phyloP scores from a whole-genome alignment of 176 grass and related monocot species.

The Aegilops sharonensis region DNA sequence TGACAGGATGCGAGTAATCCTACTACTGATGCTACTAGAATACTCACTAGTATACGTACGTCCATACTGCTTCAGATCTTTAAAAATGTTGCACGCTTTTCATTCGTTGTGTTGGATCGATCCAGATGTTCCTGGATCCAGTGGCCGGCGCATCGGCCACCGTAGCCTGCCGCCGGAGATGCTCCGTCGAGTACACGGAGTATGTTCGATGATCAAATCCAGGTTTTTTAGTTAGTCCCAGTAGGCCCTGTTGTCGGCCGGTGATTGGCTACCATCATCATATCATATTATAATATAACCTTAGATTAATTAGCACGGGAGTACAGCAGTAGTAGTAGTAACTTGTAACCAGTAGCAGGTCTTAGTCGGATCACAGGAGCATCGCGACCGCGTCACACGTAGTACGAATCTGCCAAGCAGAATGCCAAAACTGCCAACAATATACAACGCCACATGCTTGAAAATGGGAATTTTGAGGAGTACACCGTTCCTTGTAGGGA shows the following conservation, averaged over 20 bases:
- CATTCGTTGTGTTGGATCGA: background rate
- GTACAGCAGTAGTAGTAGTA: background rate
- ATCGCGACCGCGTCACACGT: background rate
- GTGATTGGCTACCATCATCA: background rate
- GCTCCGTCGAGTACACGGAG: background rate
- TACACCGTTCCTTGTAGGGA: background rate
- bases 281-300: background rate
- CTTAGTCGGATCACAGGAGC: background rate
- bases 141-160: background rate
- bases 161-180: background rate
- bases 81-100: background rate
- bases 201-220: background rate
- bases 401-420: constrained; percentile 1
- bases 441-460: background rate
- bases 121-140: background rate
- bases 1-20: background rate
- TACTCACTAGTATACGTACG: too few species aligned
- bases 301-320: background rate
- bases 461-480: background rate
- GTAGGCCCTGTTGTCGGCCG: background rate
- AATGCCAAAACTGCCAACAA: background rate
- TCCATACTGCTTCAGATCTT: background rate
- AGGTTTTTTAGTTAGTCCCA: background rate
- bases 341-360: background rate
- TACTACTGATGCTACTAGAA: too few species aligned